These are phyloP conservation scores for Coemansia sp. DNA, from an alignment of 192 early-diverging fungal genomes.

Conservation along the genomic window DNA sequence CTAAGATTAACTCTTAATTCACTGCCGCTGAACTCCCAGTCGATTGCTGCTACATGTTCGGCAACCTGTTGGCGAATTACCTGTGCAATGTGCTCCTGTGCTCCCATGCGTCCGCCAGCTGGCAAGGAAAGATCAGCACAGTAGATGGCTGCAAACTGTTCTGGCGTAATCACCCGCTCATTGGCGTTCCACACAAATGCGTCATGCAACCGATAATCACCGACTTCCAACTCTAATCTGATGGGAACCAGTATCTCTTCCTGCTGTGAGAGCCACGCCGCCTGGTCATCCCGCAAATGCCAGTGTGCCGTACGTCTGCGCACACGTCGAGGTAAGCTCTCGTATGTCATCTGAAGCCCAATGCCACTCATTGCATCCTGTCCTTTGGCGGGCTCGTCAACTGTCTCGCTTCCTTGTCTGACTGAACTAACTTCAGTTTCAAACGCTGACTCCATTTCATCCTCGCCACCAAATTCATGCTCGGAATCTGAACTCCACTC, in stretches of 20 bases:
- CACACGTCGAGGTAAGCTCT: slow-evolving; percentile 28
- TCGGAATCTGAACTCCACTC: slow-evolving; percentile 56
- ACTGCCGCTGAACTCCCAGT: slow-evolving; percentile 34
- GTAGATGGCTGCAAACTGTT: slow-evolving; percentile 80
- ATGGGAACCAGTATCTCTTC: slow-evolving; percentile 85
- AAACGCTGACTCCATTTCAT: slow-evolving; percentile 42
- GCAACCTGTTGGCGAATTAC: slow-evolving; percentile 50
- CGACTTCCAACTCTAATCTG: slow-evolving; percentile 85
- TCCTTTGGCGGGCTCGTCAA: slow-evolving; percentile 15
- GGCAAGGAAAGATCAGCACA: slow-evolving; percentile 75
- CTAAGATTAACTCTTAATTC: slow-evolving; percentile 55
- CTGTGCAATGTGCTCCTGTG: slow-evolving; percentile 43
- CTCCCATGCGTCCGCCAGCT: slow-evolving; percentile 17
- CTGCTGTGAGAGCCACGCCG: slow-evolving; percentile 59
- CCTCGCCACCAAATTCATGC: slow-evolving; percentile 40
- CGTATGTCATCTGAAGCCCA: slow-evolving; percentile 38
- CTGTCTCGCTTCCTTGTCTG: slow-evolving; percentile 40
- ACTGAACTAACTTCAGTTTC: slow-evolving; percentile 47
- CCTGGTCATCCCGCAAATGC: slow-evolving; percentile 52
- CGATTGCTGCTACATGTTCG: slow-evolving; percentile 39
- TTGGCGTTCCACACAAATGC: slow-evolving; percentile 93
- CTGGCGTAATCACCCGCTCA: slow-evolving; percentile 74
- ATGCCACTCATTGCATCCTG: slow-evolving; percentile 48
- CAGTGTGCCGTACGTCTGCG: slow-evolving; percentile 52
- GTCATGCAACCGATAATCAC: slow-evolving; percentile 81